Evolutionary conservation across 2,329 filamentous ascomycete genomes (phyloP).

Genomic region (Colletotrichum ledebouriae): DNA sequence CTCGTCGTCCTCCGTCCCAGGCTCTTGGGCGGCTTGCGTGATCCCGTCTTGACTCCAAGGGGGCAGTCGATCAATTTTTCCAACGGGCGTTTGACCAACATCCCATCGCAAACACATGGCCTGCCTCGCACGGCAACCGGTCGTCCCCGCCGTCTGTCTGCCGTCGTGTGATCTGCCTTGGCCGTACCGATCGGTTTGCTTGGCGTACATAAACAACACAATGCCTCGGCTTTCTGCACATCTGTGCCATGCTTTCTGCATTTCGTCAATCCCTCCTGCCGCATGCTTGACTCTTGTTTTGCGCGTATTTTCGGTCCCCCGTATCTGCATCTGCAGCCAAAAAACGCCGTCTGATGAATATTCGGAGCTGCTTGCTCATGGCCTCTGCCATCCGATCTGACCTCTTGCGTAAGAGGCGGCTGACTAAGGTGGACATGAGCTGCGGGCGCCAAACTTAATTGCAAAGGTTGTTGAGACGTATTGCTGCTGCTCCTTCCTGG

Average conservation of each 20-base stretch:
- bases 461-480: too few relatives aligned
- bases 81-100: conserved; percentile 8
- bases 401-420: neutral
- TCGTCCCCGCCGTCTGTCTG: conserved; percentile 19
- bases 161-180: conserved; percentile 41
- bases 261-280: neutral
- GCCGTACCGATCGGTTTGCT: conserved; percentile 38
- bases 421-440: conserved; percentile 1
- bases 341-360: neutral
- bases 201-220: conserved; percentile 28
- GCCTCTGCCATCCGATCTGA: neutral
- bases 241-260: conserved; percentile 6
- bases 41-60: conserved; percentile 1
- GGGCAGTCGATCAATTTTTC: too few relatives aligned
- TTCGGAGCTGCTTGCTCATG: neutral
- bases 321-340: conserved; percentile 7
- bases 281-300: neutral
- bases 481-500: too few relatives aligned
- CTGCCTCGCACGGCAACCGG: conserved; percentile 4
- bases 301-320: conserved; percentile 6
- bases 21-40: neutral
- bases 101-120: conserved; percentile 7
- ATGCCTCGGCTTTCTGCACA: conserved; percentile 11
- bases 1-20: neutral
- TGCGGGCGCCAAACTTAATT: conserved; percentile 12